Conservation (phyloP, 257 asterid species). For the Thymus quinquecostatus region DNA sequence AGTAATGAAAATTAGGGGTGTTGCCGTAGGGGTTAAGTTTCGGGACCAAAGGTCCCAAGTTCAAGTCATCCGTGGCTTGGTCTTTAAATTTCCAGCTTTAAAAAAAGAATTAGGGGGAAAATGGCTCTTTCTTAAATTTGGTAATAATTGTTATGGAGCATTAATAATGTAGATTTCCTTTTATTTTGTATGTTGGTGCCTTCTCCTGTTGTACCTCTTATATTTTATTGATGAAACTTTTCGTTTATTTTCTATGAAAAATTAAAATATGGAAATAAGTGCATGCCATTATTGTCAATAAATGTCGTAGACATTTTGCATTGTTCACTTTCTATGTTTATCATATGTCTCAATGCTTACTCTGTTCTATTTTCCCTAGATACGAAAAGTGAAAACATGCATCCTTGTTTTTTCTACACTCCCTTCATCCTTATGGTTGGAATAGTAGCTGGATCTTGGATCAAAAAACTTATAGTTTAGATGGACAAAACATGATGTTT, state of each 20-base stretch:
- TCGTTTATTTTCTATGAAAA: neutral
- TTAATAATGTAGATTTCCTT: neutral
- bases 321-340: neutral
- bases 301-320: conserved; percentile 8
- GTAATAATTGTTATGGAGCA: conserved; percentile 9
- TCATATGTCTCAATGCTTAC: neutral
- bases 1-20: neutral
- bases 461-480: neutral
- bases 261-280: neutral
- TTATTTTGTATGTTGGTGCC: neutral
- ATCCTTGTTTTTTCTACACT: neutral
- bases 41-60: no score
- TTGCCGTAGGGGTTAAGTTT: no score
- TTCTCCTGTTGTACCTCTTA: neutral
- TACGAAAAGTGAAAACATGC: neutral
- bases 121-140: neutral
- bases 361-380: neutral
- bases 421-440: conserved; percentile 6
- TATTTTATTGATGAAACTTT: neutral
- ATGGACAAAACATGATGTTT: no score
- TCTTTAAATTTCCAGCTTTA: no score
- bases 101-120: neutral
- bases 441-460: no score
- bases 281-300: neutral
- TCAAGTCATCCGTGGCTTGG: no score